These are phyloP conservation scores for Neurospora pannonica DNA, from an alignment of 495 filamentous ascomycete species.

Conservation along the genomic window DNA sequence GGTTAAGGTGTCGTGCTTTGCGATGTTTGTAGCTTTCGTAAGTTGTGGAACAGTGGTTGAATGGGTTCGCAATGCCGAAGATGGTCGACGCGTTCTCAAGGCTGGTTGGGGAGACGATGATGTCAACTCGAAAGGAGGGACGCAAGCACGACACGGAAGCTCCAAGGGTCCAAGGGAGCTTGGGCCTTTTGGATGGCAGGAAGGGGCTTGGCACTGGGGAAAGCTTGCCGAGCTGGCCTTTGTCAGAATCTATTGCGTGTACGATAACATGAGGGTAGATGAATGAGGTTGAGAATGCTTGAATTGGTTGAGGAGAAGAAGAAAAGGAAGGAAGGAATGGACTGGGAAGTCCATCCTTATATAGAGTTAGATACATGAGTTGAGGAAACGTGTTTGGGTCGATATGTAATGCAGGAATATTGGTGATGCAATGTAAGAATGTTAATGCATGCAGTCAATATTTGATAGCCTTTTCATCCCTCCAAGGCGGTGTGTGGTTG, in stretches of 20 bases:
- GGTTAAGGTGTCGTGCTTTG: neutral
- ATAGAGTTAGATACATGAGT: too few relatives aligned
- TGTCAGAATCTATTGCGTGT: too few relatives aligned
- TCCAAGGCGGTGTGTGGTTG: neutral
- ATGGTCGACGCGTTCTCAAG: neutral
- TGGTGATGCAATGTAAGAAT: too few relatives aligned
- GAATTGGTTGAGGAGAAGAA: too few relatives aligned
- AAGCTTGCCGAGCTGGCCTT: neutral
- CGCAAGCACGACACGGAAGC: neutral
- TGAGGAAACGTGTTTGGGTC: too few relatives aligned
- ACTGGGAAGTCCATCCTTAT: too few relatives aligned
- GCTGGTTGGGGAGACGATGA: neutral
- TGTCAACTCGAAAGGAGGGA: neutral
- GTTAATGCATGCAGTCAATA: too few relatives aligned
- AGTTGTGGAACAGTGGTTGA: neutral
- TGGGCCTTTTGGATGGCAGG: neutral
- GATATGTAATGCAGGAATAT: too few relatives aligned
- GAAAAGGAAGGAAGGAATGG: too few relatives aligned
- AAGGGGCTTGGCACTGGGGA: neutral
- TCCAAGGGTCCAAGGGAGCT: neutral
- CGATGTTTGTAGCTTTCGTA: neutral
- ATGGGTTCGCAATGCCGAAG: neutral
- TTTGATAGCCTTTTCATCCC: too few relatives aligned
- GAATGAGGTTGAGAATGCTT: too few relatives aligned
- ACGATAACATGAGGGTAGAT: too few relatives aligned